phyloP scores from a whole-genome alignment of 176 grass and related monocot genomes.

The Oryza glumipatula region DNA sequence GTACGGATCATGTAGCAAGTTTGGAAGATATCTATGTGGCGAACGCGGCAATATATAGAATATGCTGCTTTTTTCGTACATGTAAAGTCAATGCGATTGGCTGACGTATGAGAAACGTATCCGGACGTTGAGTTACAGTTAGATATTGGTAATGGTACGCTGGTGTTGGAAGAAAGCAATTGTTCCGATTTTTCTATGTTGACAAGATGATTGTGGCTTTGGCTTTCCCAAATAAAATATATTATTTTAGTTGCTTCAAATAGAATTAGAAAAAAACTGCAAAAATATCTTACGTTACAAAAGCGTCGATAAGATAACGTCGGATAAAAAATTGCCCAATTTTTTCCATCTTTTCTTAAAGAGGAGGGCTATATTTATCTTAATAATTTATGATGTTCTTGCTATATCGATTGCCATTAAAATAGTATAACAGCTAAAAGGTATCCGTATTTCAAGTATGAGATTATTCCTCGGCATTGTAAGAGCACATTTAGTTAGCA shows the following conservation, averaged over 20 bases:
- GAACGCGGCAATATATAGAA: too few relatives aligned
- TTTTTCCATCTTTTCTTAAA: background rate
- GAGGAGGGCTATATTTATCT: too few relatives aligned
- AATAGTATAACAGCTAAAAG: background rate
- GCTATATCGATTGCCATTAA: background rate
- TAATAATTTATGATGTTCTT: too few relatives aligned
- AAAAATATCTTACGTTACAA: background rate
- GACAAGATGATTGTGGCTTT: background rate
- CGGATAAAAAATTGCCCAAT: background rate
- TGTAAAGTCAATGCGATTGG: background rate
- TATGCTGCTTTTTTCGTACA: background rate
- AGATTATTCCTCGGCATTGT: too few relatives aligned
- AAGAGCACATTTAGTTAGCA: too few relatives aligned
- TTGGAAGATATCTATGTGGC: accelerated
- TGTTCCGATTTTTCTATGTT: background rate
- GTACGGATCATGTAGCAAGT: too few relatives aligned
- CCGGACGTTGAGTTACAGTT: accelerated
- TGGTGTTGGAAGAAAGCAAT: accelerated
- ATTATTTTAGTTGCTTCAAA: too few relatives aligned
- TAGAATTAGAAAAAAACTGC: background rate
- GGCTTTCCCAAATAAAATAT: background rate
- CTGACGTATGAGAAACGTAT: background rate
- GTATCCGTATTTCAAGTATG: too few relatives aligned
- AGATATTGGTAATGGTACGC: background rate
- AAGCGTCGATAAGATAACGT: background rate